Percentiles rank a stretch among this genome's conserved stretches.
These are phyloP conservation scores for Hericium erinaceus DNA, from an alignment of 768 basidiomycete genomes.

Conservation along the genomic window DNA sequence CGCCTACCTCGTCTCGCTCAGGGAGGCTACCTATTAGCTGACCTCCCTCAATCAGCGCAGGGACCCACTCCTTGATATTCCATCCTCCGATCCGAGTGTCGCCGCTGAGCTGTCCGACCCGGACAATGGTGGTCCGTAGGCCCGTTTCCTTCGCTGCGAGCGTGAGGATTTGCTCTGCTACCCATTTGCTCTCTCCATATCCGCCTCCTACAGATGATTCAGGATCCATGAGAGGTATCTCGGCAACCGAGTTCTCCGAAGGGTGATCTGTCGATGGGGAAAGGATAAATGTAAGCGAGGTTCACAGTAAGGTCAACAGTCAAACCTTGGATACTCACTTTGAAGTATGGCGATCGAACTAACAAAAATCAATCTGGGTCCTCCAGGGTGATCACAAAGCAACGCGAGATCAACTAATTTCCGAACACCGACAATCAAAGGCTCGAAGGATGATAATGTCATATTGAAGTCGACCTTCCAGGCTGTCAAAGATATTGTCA, in stretches of 20 bases:
- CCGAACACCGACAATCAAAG: not conserved
- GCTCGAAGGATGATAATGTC: not conserved
- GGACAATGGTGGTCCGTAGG: constrained; percentile 3
- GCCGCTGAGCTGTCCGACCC: constrained; percentile 12
- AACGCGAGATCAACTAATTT: not conserved
- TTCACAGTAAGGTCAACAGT: not conserved
- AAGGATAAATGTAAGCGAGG: not conserved
- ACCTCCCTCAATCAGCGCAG: constrained; percentile 1
- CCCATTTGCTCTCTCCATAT: constrained; percentile 14
- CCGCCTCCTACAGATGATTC: not conserved
- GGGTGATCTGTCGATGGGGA: not conserved
- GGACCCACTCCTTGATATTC: constrained; percentile 10
- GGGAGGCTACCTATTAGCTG: not conserved
- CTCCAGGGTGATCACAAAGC: not conserved
- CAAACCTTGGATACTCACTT: not conserved
- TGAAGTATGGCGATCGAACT: not conserved
- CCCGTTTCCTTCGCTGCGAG: not conserved
- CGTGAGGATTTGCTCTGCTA: constrained; percentile 13
- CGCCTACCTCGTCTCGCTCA: not conserved
- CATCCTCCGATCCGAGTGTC: not conserved
- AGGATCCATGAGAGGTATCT: not conserved
- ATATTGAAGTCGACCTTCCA: constrained; percentile 2
- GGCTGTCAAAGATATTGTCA: not conserved
- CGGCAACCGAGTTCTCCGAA: no score
- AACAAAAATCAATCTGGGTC: not conserved